Base-by-base conservation (phyloP, 2,329 filamentous ascomycete species). In the Hypoxylon sp. region DNA sequence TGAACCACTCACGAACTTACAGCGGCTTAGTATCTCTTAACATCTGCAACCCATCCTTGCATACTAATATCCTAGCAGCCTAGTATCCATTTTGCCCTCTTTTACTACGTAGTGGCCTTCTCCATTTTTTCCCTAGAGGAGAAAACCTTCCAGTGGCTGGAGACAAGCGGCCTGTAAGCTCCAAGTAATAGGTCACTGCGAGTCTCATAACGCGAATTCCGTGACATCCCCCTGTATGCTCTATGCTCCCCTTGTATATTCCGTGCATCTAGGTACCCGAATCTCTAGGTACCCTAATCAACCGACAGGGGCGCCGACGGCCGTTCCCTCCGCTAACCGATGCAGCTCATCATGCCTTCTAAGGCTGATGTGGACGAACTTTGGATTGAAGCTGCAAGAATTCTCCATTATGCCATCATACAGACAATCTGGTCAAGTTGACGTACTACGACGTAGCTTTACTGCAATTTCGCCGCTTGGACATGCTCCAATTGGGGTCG, bases 11-110 rank as follows among this genome's bases (percentile, higher is more conserved):
- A 68, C 60, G 63, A 60, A 50, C 55, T 60, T 56, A 9, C 45
- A 43, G 21, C 11, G 6, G 63, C 46, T 57, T 66, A 70, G 43
- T 59, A 67, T 68, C 56, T 68, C 63, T 66, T 65, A 59, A 65
- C 63, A 43, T 57, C 69, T 72, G 70, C 65, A 70, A 71, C 71
- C 71, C 69, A 73, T 68, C 71, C 71, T 70, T 71, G 69, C 69
- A 69, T 65, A 46, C 49, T 60, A 57, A 57, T 50, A 32, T 58
- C 55, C 51, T 23, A 59, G 48, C 36, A 34, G 11, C 46, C 57
- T 25, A 51, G 50, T 50, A 51, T n/a, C 51, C 49, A 25, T 48
- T 53, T 60, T 66, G 55, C 53, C 66, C 63, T 65, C 58, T 60
- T 60, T 36, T 36, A 52, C 49, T 61, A 65, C 64, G 46, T 60